phyloP scores from a whole-genome alignment of 1,139 yeast genomes.

The Debaryomycetaceae sp. region DNA sequence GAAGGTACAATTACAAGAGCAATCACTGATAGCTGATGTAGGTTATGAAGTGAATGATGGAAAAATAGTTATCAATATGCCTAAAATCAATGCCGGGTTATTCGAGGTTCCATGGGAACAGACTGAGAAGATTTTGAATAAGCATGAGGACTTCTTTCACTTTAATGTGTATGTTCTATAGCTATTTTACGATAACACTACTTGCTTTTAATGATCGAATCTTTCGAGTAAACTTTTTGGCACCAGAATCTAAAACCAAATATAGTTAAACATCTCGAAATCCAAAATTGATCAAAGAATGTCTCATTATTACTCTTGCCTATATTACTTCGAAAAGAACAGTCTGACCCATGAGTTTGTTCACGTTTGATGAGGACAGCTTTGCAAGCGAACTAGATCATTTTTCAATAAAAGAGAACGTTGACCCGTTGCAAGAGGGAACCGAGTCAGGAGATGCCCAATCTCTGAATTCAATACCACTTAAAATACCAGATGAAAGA shows the following conservation, averaged over 20 bases:
- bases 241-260: no score
- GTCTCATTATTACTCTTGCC: no score
- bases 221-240: no score
- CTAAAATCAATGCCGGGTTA: constrained; percentile 76
- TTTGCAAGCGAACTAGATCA: constrained; percentile 8
- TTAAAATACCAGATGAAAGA: neutral
- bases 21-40: constrained; percentile 4
- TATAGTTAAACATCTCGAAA: no score
- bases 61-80: constrained; percentile 50
- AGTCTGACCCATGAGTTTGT: constrained; percentile 7
- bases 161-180: constrained; percentile 38
- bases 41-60: constrained; percentile 10
- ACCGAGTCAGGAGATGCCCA: constrained; percentile 5
- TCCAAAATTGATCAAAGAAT: no score
- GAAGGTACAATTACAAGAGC: constrained; percentile 26
- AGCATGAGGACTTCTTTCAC: constrained; percentile 17
- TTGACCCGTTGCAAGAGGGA: neutral
- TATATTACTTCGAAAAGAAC: no score
- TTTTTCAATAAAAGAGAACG: constrained; percentile 2
- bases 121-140: constrained; percentile 51
- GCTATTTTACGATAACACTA: no score
- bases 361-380: constrained; percentile 21
- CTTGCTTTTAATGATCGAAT: no score
- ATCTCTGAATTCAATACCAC: neutral
- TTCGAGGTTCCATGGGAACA: constrained; percentile 76